Percentiles rank a stretch among this genome's conserved stretches.
Conservation (phyloP, 2,329 filamentous ascomycete genomes). For the Xylariaceae sp. region DNA sequence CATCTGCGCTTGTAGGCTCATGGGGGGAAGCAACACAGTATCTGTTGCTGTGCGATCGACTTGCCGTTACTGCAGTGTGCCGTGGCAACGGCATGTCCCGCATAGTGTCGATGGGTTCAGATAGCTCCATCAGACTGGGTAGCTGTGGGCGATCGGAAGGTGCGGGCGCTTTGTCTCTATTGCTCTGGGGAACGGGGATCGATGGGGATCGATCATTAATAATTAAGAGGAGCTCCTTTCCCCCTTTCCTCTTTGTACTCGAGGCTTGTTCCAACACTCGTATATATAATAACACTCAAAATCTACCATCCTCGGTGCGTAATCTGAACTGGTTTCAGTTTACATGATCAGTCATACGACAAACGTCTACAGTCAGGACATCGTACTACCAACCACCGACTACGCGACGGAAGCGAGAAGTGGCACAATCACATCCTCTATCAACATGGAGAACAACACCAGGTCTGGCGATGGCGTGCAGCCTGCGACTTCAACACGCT, state of each 20-base stretch:
- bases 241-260: background rate
- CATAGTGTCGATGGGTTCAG: too few species aligned
- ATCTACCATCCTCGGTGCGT: background rate
- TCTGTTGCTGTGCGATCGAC: background rate
- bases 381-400: background rate
- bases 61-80: too few species aligned
- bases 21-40: slow-evolving; percentile 4
- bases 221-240: background rate
- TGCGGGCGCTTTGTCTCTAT: slow-evolving; percentile 4
- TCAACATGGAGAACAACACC: background rate
- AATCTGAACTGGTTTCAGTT: background rate
- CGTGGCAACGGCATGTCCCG: too few species aligned
- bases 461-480: background rate
- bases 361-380: background rate
- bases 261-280: too few species aligned
- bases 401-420: background rate
- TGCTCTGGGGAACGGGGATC: too few species aligned
- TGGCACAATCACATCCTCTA: background rate
- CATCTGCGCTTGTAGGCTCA: background rate
- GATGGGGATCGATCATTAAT: too few species aligned
- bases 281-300: background rate
- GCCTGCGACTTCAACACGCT: background rate
- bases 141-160: background rate
- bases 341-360: background rate
- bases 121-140: too few species aligned